Conservation (phyloP, 2,329 filamentous ascomycete species). For the Trichoderma sp. region DNA sequence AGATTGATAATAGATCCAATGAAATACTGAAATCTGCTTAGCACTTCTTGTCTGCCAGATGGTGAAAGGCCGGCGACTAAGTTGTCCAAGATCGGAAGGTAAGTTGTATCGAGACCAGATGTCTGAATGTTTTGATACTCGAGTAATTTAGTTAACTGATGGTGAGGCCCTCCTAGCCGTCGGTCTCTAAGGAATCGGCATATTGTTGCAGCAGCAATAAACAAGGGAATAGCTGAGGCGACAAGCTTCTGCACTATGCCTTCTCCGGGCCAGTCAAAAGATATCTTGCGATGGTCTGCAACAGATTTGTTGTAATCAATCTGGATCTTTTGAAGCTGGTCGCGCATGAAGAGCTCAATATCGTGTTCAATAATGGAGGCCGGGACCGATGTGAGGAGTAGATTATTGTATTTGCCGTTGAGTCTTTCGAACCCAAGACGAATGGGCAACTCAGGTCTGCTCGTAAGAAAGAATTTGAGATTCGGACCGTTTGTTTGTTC, state of each 20-base stretch:
- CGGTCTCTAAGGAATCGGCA: slow-evolving; percentile 30
- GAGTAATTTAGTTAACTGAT: slow-evolving; percentile 28
- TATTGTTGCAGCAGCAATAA: slow-evolving; percentile 36
- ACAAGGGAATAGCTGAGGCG: slow-evolving; percentile 32
- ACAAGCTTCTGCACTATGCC: slow-evolving; percentile 20
- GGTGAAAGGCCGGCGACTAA: not conserved
- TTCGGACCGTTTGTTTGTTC: slow-evolving; percentile 18
- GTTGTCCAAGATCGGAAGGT: slow-evolving; percentile 22
- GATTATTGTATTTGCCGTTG: slow-evolving; percentile 13
- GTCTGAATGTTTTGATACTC: slow-evolving; percentile 8
- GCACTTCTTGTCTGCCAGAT: slow-evolving; percentile 2
- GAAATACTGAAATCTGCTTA: slow-evolving; percentile 28
- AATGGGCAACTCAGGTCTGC: slow-evolving; percentile 40
- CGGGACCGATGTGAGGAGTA: slow-evolving; percentile 6
- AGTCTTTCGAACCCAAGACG: slow-evolving; percentile 35
- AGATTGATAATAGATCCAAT: slow-evolving; percentile 34
- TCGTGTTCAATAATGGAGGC: not conserved
- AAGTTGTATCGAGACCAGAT: slow-evolving; percentile 23
- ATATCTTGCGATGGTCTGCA: not conserved
- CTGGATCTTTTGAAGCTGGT: not conserved
- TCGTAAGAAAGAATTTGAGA: slow-evolving; percentile 41
- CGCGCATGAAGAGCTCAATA: not conserved
- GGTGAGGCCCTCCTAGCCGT: slow-evolving; percentile 22
- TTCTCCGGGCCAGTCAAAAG: slow-evolving; percentile 17
- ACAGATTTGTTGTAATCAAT: slow-evolving; percentile 17